These are phyloP conservation scores for Rhizopus sp. DNA, from an alignment of 371 early-diverging fungal genomes.

Conservation along the genomic window DNA sequence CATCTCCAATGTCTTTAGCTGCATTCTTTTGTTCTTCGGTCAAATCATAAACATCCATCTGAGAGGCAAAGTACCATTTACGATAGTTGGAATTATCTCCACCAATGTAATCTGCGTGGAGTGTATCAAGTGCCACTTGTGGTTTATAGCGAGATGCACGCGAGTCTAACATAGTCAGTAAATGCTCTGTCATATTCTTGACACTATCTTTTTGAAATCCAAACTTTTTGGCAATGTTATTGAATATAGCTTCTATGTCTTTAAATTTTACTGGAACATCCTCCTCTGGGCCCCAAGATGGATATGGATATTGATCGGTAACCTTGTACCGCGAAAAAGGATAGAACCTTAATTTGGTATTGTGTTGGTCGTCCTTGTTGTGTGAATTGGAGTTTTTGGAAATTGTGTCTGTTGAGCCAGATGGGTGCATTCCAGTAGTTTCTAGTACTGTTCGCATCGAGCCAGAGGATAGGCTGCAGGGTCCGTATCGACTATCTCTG, in stretches of 20 bases:
- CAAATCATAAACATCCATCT: constrained; percentile 71
- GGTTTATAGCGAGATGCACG: constrained; percentile 81
- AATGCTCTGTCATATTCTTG: constrained; percentile 75
- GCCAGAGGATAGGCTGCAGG: constrained; percentile 75
- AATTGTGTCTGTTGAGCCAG: too few relatives aligned
- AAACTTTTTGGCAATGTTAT: constrained; percentile 43
- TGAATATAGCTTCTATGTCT: constrained; percentile 31
- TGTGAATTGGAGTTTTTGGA: constrained; percentile 1
- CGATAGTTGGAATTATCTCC: constrained; percentile 86
- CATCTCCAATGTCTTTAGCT: constrained; percentile 42
- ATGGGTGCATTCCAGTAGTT: constrained; percentile 22
- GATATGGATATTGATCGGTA: constrained; percentile 42
- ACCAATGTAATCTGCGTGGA: constrained; percentile 88
- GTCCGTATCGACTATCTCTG: constrained; percentile 68
- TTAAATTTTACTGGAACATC: constrained; percentile 13
- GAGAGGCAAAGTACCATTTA: constrained; percentile 86
- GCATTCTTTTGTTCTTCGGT: constrained; percentile 46
- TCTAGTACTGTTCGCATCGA: constrained; percentile 75
- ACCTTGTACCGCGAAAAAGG: constrained; percentile 6
- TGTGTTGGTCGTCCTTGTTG: background rate
- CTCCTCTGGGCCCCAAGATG: constrained; percentile 69
- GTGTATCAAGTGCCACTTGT: constrained; percentile 70
- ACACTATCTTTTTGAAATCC: constrained; percentile 86
- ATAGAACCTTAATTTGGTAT: background rate
- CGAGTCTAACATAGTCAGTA: constrained; percentile 85